Evolutionary conservation across 202 grass and related monocot species (phyloP).

Genomic region (Sporobolus alterniflorus): DNA sequence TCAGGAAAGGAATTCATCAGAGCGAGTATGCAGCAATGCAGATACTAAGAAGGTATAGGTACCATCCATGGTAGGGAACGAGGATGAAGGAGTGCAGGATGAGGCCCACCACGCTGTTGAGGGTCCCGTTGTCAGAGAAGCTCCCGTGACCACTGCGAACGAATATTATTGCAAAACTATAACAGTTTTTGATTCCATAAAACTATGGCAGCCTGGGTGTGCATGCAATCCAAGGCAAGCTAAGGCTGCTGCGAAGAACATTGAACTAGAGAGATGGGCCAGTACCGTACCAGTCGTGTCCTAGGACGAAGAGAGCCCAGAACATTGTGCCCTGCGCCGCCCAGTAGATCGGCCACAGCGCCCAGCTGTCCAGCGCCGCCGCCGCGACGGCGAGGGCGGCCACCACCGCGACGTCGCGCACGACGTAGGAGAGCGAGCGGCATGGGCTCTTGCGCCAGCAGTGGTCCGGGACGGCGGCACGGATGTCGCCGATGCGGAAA

Average conservation of each 20-base stretch:
- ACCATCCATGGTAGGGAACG: conserved; percentile 96
- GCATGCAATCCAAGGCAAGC: too few species aligned
- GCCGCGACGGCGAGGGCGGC: conserved; percentile 34
- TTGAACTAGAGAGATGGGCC: too few species aligned
- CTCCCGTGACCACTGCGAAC: conserved; percentile 85
- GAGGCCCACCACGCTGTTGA: conserved; percentile 81
- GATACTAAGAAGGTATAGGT: not conserved
- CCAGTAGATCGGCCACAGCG: conserved; percentile 63
- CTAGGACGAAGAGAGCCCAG: conserved; percentile 97
- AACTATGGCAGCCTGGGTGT: too few species aligned
- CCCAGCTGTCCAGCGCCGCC: conserved; percentile 7
- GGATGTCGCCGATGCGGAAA: conserved; percentile 85
- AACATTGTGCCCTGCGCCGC: conserved; percentile 95
- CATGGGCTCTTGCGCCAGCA: conserved; percentile 70
- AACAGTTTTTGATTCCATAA: too few species aligned
- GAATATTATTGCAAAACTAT: too few species aligned
- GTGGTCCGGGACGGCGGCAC: conserved; percentile 59
- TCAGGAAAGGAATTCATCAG: not conserved
- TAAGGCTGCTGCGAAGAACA: too few species aligned
- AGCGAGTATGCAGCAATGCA: not conserved
- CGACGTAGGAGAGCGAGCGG: conserved; percentile 66
- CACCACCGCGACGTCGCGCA: conserved; percentile 50
- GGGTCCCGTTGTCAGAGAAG: conserved; percentile 61
- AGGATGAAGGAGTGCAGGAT: conserved; percentile 77
- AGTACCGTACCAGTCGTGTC: conserved; percentile 99